Base-by-base conservation (phyloP, 2,329 filamentous ascomycete species). In the Thyridium curvatum region DNA sequence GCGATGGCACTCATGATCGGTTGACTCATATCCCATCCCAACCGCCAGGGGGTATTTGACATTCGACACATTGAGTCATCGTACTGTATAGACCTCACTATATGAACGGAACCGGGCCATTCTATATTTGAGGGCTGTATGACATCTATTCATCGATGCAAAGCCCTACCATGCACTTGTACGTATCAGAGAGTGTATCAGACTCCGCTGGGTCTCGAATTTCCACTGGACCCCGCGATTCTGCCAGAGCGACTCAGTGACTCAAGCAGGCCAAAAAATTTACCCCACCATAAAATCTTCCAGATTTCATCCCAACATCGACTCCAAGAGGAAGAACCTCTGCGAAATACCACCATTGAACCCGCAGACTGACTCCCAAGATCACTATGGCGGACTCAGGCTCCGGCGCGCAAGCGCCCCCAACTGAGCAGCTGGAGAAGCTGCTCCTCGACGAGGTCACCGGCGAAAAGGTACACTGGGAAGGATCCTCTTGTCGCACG, bases 391-490 rank as follows among this genome's bases (percentile, higher is more conserved):
- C 52, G 38, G 52, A 53, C 40, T 46, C 50, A 15, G 37, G 31
- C 18, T 31, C 48, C 16, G 26, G 44, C 14, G 44, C 46, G 12
- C 44, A 47, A n/a, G 50, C 54, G 13, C 59, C 66, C 34, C 66
- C 67, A 39, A 67, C 67, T 47, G 73, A 76, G 48, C 64, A 66
- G 53, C 63, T 82, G 49, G 76, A 76, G 56, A 87, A 91, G 68
- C 74, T 94, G 51, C 77, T 90, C 63, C 77, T 93, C 37, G 93
- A 98, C 63, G 87, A 94, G 57, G 87, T 90, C 47, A 97, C 93
- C 12, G 93, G 93, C 55, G 93, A 98, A 69, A 82, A 40, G 52
- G 53, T 48, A 4, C 29, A 32, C 39, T 68, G 64, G 58, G n/a
- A n/a, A 72, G 71, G 64, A 64, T 56, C 41, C 29, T 10, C 21